Conservation (phyloP, 2,329 filamentous ascomycete genomes). For the Neonectria faginata region DNA sequence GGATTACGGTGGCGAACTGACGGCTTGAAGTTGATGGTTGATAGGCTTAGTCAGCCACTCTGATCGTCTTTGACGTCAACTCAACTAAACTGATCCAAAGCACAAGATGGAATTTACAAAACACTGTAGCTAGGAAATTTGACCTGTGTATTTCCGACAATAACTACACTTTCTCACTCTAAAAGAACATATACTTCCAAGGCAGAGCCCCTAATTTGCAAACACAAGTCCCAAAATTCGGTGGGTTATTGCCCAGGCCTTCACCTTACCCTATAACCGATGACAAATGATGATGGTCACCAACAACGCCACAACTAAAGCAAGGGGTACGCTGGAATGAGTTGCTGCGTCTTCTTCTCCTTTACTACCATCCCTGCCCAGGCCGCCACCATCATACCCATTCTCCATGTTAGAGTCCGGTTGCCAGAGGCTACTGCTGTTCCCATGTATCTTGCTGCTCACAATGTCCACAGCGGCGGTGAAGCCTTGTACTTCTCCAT, state of each 20-base stretch:
- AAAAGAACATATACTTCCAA: constrained; percentile 21
- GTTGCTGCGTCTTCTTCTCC: constrained; percentile 31
- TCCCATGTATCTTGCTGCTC: constrained; percentile 35
- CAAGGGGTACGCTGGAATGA: constrained; percentile 13
- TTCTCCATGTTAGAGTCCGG: constrained; percentile 17
- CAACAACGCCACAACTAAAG: constrained; percentile 28
- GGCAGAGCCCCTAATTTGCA: constrained; percentile 18
- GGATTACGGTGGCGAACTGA: constrained; percentile 23
- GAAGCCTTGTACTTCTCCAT: constrained; percentile 36
- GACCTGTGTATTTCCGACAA: constrained; percentile 11
- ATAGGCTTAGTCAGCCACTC: constrained; percentile 35
- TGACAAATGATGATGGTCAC: constrained; percentile 26
- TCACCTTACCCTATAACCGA: constrained; percentile 18
- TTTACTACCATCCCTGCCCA: neutral
- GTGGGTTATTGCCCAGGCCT: neutral
- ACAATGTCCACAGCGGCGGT: constrained; percentile 36
- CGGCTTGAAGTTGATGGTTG: constrained; percentile 23
- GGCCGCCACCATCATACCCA: constrained; percentile 2
- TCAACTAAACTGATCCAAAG: neutral
- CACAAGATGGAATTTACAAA: neutral
- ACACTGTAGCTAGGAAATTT: neutral
- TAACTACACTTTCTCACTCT: constrained; percentile 16
- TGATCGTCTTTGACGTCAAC: neutral
- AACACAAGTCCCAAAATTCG: constrained; percentile 36
- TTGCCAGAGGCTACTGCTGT: constrained; percentile 39